A percentile compares a stretch with the other conserved stretches of the same genome.
Evolutionary conservation across 306 rosid genomes (phyloP).

Genomic region (Sphenostylis stenocarpa): DNA sequence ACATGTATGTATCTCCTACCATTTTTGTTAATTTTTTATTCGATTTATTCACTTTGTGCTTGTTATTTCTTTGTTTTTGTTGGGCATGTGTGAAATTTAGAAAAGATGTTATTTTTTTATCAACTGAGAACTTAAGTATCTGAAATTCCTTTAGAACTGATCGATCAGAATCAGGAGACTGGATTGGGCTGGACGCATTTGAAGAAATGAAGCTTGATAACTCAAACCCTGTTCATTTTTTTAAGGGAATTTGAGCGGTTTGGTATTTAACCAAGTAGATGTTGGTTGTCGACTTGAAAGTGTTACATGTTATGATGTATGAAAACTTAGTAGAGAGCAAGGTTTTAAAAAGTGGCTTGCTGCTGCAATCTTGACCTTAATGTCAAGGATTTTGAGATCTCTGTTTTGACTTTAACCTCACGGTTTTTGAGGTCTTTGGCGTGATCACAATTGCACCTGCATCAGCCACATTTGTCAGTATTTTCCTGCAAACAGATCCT

Average conservation of each 20-base stretch:
- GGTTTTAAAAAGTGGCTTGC: not conserved
- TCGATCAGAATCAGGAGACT: not conserved
- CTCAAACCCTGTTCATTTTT: no score
- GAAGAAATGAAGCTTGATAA: not conserved
- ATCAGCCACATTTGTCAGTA: not conserved
- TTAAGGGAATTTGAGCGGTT: not conserved
- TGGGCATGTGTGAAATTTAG: not conserved
- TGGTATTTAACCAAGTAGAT: not conserved
- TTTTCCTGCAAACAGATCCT: not conserved
- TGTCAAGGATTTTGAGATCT: not conserved
- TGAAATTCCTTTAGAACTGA: not conserved
- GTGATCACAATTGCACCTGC: not conserved
- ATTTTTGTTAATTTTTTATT: not conserved
- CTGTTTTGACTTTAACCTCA: not conserved
- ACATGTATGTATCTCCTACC: slow-evolving; percentile 49
- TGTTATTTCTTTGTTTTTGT: not conserved
- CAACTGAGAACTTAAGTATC: no score
- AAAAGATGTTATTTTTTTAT: not conserved
- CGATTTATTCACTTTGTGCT: not conserved
- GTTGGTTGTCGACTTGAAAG: not conserved
- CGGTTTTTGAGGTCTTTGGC: not conserved
- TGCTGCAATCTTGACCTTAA: not conserved
- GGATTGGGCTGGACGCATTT: not conserved
- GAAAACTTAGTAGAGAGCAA: not conserved
- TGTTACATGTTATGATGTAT: not conserved